Percentiles rank a stretch among this genome's conserved stretches.
Evolutionary conservation across 2,329 filamentous ascomycete species (phyloP).

Genomic region (Lithohypha guttulata): DNA sequence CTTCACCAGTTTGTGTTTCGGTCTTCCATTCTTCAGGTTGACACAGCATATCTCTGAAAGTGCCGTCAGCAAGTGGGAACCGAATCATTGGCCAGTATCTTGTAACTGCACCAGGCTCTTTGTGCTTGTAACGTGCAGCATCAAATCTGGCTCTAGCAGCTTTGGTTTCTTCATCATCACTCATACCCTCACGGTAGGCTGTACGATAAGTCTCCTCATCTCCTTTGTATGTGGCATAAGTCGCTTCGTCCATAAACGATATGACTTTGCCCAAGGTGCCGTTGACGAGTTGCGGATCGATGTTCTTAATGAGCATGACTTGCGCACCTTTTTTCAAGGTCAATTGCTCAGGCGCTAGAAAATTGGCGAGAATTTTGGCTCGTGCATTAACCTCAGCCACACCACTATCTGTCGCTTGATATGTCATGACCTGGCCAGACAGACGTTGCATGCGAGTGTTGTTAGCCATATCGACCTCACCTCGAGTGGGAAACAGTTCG

Average conservation of each 20-base stretch:
- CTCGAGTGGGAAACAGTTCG: slow-evolving; percentile 82
- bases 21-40: slow-evolving; percentile 90
- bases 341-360: slow-evolving; percentile 79
- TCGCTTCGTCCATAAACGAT: slow-evolving; percentile 62
- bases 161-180: slow-evolving; percentile 34
- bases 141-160: slow-evolving; percentile 47
- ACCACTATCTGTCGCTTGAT: slow-evolving; percentile 65
- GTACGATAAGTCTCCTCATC: slow-evolving; percentile 45
- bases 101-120: slow-evolving; percentile 38
- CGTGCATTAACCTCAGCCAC: slow-evolving; percentile 55
- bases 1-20: slow-evolving; percentile 86
- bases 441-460: slow-evolving; percentile 60
- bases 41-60: slow-evolving; percentile 64
- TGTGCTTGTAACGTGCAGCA: slow-evolving; percentile 35
- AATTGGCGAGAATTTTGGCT: slow-evolving; percentile 71
- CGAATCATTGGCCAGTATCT: slow-evolving; percentile 71
- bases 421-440: slow-evolving; percentile 56
- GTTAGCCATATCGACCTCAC: slow-evolving; percentile 84
- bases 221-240: slow-evolving; percentile 47
- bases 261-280: slow-evolving; percentile 82
- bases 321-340: slow-evolving; percentile 84
- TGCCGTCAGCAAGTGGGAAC: slow-evolving; percentile 71
- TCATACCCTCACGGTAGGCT: slow-evolving; percentile 34
- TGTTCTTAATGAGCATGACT: slow-evolving; percentile 99
- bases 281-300: slow-evolving; percentile 88